Base-by-base conservation (phyloP, 768 basidiomycete genomes). In the Boletus tylopilopsis region DNA sequence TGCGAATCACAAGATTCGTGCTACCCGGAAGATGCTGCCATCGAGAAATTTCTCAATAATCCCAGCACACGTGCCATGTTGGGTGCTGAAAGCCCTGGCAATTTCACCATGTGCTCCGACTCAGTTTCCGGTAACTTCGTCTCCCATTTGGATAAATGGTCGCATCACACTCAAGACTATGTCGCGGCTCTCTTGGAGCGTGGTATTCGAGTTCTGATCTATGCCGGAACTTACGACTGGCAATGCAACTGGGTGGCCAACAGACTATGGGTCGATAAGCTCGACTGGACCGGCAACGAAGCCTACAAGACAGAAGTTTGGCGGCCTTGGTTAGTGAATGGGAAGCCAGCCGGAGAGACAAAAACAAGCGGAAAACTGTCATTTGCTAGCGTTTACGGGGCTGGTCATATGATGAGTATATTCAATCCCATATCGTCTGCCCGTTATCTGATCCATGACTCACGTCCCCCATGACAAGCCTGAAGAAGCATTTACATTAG, bases 401-500 rank as follows among this genome's bases (percentile, higher is more conserved):
- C 85, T 24, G 87, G 87, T n/a, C 87, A 90, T 69, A 85, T 85
- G 84, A 84, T 84, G 34, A 58, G 72, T 63, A 30, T 19, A 42
- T 50, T 47, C 27, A 25, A 35, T 18, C 18, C 3, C 34, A 37
- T 56, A 51, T 53, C 32, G 42, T 54, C 44, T 47, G 18, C 25
- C 41, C 23, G 25, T 53, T 60, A 43, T 65, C 56, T 55, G 49
- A 59, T 23, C 37, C 39, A 59, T 48, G 38, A 53, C 63, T 57
- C 63, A 84, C 73, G 82, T 85, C 51, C 83, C 84, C 25, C 76
- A 79, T 72, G 84, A 85, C 62, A 85, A 83, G 59, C 85, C 87
- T 4, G 75, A 71, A 53, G 82, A 86, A 62, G 72, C 81, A 10
- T 66, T 81, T 38, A 70, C 74, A 38, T 80, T 89, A 79, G 71